Evolutionary conservation across 1,284 basidiomycete genomes (phyloP).

Genomic region (Irpex sp.): DNA sequence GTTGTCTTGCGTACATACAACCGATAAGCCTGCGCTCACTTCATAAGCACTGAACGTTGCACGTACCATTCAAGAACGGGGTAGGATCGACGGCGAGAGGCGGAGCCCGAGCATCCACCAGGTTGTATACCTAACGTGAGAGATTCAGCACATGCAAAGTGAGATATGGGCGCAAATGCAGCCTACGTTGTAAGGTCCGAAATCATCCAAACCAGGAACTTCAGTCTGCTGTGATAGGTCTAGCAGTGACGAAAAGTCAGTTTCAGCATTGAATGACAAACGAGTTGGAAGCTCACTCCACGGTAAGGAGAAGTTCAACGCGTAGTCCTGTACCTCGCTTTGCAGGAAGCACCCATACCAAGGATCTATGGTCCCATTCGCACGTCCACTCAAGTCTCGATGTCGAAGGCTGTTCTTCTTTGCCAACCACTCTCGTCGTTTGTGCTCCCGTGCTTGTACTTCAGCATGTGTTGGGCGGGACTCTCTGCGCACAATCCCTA

Average conservation of each 20-base stretch:
- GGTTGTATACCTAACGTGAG: background rate
- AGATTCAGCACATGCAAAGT: background rate
- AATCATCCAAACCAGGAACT: background rate
- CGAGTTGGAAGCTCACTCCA: slow-evolving; percentile 17
- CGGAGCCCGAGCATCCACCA: background rate
- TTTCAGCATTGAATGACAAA: background rate
- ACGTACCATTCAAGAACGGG: background rate
- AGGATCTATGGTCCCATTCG: slow-evolving; percentile 24
- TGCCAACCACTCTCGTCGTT: background rate
- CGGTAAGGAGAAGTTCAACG: slow-evolving; percentile 26
- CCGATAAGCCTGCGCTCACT: background rate
- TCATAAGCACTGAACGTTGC: background rate
- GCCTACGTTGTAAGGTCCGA: background rate
- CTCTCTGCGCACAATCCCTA: background rate
- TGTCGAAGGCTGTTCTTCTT: slow-evolving; percentile 7
- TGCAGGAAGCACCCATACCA: slow-evolving; percentile 27
- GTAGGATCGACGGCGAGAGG: background rate
- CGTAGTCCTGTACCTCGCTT: slow-evolving; percentile 28
- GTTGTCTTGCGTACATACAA: background rate
- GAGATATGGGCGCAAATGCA: background rate
- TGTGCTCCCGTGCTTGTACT: slow-evolving; percentile 1
- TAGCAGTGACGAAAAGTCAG: background rate
- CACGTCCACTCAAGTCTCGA: slow-evolving; percentile 16
- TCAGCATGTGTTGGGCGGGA: background rate
- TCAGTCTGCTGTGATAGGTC: background rate